A percentile compares a stretch with the other conserved stretches of the same genome.
These are phyloP conservation scores for Pythium rhizo-oryzae DNA, from an alignment of 352 stramenopile species.

Conservation along the genomic window DNA sequence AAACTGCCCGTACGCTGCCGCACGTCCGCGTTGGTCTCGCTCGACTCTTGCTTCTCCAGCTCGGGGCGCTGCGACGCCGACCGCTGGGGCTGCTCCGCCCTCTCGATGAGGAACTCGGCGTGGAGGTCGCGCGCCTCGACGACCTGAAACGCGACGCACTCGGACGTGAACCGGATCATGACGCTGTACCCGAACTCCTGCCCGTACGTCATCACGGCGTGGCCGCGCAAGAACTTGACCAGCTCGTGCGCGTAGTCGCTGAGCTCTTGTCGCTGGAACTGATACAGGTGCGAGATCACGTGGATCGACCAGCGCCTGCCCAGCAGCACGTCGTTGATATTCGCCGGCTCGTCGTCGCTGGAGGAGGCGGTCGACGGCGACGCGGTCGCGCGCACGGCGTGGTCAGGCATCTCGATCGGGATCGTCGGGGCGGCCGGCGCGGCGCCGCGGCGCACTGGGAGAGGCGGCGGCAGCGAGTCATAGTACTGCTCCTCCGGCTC, in stretches of 20 bases:
- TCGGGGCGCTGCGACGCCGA: constrained; percentile 4
- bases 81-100: constrained; percentile 20
- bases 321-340: constrained; percentile 28
- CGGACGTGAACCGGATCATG: constrained; percentile 23
- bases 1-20: constrained; percentile 18
- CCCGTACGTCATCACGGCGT: constrained; percentile 26
- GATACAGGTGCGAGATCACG: constrained; percentile 35
- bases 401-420: constrained; percentile 13
- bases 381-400: constrained; percentile 5
- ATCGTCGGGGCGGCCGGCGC: background rate
- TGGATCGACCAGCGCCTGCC: constrained; percentile 37
- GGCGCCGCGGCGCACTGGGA: constrained; percentile 1
- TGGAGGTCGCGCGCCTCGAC: constrained; percentile 30
- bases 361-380: background rate
- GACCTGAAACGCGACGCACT: constrained; percentile 30
- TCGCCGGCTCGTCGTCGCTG: constrained; percentile 5
- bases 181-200: constrained; percentile 37
- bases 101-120: constrained; percentile 26
- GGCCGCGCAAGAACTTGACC: constrained; percentile 33
- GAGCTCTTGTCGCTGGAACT: constrained; percentile 29
- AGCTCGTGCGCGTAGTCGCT: constrained; percentile 32
- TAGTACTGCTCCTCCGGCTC: constrained; percentile 5
- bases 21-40: constrained; percentile 2
- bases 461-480: constrained; percentile 10
- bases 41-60: background rate